phyloP scores from a whole-genome alignment of 495 filamentous ascomycete genomes.

The Aspergillus bertholletiae region DNA sequence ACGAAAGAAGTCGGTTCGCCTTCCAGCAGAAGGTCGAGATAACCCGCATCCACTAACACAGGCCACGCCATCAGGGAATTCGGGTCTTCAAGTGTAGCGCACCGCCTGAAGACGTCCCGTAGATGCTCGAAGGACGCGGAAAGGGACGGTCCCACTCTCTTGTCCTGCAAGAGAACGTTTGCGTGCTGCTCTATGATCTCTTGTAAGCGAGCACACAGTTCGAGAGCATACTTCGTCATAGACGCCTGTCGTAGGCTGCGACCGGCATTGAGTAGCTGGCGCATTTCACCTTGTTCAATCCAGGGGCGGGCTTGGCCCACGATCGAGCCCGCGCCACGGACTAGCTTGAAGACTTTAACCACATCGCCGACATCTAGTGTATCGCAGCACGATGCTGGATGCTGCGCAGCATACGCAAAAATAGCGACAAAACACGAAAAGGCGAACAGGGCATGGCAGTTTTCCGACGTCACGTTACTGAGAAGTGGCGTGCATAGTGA shows the following conservation, averaged over 20 bases:
- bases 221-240: background rate
- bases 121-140: background rate
- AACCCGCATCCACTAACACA: background rate
- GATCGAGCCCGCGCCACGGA: conserved; percentile 10
- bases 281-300: conserved; percentile 12
- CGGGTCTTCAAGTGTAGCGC: background rate
- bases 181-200: background rate
- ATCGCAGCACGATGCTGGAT: background rate
- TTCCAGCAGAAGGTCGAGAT: conserved; percentile 4
- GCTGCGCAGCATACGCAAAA: conserved; percentile 7
- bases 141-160: background rate
- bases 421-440: conserved; percentile 9
- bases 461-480: conserved; percentile 5
- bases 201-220: background rate
- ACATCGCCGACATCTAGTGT: conserved; percentile 5
- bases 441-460: conserved; percentile 11
- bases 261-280: conserved; percentile 1
- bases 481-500: conserved; percentile 5
- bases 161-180: background rate
- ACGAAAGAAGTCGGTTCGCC: conserved; percentile 1
- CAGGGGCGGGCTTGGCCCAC: conserved; percentile 11
- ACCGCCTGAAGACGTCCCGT: background rate
- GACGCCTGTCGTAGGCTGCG: background rate
- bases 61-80: conserved; percentile 5
- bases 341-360: conserved; percentile 8